Conservation (phyloP, 148 eudicot genomes). For the Cornus florida region DNA sequence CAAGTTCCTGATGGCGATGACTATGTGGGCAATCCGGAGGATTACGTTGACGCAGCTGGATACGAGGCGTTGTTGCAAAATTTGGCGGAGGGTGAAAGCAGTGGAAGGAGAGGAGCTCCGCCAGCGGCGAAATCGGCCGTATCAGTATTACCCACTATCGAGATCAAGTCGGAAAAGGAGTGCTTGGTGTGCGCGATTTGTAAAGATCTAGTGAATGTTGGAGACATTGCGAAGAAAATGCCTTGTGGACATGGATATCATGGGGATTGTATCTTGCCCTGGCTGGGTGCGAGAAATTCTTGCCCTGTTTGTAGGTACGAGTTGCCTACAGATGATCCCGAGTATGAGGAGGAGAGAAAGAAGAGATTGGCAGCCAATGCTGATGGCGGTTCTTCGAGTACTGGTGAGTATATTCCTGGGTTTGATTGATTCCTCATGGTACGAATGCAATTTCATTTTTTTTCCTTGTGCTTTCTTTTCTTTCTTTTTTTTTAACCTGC, state of each 20-base stretch:
- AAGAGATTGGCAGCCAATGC: conserved; percentile 19
- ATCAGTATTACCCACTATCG: conserved; percentile 35
- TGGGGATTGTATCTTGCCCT: conserved; percentile 75
- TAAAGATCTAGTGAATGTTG: conserved; percentile 61
- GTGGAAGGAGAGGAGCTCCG: conserved; percentile 75
- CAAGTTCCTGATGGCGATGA: conserved; percentile 50
- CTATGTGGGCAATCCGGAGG: conserved; percentile 73
- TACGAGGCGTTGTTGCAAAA: conserved; percentile 78
- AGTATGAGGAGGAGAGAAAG: conserved; percentile 78
- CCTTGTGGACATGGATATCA: conserved; percentile 90
- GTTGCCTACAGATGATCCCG: conserved; percentile 77
- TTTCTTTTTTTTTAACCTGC: neutral
- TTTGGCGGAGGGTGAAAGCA: conserved; percentile 66
- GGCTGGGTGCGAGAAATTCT: conserved; percentile 79
- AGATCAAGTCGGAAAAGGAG: conserved; percentile 32
- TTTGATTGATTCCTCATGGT: neutral
- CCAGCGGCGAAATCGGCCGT: conserved; percentile 70
- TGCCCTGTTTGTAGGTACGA: conserved; percentile 94
- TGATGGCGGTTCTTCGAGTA: conserved; percentile 18
- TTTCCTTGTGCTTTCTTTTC: neutral
- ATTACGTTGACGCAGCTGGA: conserved; percentile 80
- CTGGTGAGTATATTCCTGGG: conserved; percentile 11
- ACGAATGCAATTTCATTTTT: neutral
- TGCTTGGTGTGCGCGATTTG: conserved; percentile 60
- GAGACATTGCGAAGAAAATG: conserved; percentile 63